Percentiles rank a stretch among this genome's conserved stretches.
These are phyloP conservation scores for Botrytis fabae DNA, from an alignment of 2,329 filamentous ascomycete species.

Conservation along the genomic window DNA sequence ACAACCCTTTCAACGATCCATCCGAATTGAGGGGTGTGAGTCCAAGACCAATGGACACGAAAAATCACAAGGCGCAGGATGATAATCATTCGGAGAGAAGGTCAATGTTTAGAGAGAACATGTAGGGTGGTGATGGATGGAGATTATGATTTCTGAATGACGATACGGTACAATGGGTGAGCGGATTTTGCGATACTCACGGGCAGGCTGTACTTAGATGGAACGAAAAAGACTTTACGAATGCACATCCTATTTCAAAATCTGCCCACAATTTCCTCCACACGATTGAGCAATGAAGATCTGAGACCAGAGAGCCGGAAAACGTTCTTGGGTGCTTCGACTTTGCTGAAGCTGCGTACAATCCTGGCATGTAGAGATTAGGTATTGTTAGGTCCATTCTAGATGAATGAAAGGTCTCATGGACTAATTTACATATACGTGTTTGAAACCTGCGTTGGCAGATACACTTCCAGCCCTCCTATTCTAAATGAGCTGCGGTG, in stretches of 20 bases:
- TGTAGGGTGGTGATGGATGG: slow-evolving; percentile 46
- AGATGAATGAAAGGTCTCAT: neutral
- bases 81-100: slow-evolving; percentile 66
- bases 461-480: neutral
- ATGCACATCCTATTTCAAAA: neutral
- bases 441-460: too few species aligned
- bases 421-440: neutral
- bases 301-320: neutral
- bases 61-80: slow-evolving; percentile 38
- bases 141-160: slow-evolving; percentile 1
- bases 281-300: neutral
- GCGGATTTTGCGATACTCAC: slow-evolving; percentile 2
- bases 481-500: neutral
- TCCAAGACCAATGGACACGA: slow-evolving; percentile 65
- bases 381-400: neutral
- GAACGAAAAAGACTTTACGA: neutral
- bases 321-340: neutral
- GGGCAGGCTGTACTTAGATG: slow-evolving; percentile 4
- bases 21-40: slow-evolving; percentile 71
- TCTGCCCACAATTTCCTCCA: neutral
- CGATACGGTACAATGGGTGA: slow-evolving; percentile 1
- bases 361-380: neutral
- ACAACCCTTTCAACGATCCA: slow-evolving; percentile 70
- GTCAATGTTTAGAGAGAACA: slow-evolving; percentile 69
- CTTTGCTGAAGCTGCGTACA: neutral